Base-by-base conservation (phyloP, 1,139 yeast genomes). In the Zygotorulaspora mrakii region DNA sequence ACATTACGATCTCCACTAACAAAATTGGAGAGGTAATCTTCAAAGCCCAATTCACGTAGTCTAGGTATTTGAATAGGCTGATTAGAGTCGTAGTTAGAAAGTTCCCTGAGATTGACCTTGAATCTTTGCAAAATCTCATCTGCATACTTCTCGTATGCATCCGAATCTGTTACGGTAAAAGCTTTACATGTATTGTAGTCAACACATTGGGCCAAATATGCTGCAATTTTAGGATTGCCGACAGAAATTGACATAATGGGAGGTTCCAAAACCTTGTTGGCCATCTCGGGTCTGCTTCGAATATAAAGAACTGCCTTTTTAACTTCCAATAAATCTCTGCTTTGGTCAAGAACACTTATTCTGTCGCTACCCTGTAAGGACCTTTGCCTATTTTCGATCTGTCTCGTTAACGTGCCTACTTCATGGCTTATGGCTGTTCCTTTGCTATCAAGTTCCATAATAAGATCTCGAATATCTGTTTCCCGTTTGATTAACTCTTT, bases 1-100 rank as follows among this genome's bases (percentile, higher is more conserved):
- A 91, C 95, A n/a, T 76, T 74, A 7, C 63, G 58, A 1, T 96
- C 95, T 0, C 96, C 98, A 1, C 66, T 64, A 1, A 91, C 56
- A 46, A 77, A 77, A 53, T 91, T 96, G 1, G 77, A 64, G 25
- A 88, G 54, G 53, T 76, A 85, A 0, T 95, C 94, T 45, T 85
- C 95, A 60, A 91, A 86, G 0, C 96, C 96, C n/a, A 42, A 36
- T 1, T 50, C 33, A 24, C 50, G 54, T 4, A 88, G 52, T 29
- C 66, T 59, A 6, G 66, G 70, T 6, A 45, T 47, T 0, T 70
- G 39, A 13, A 69, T 40, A 4, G 65, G 64, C 2, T 60, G 62
- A 3, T 47, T 40, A 13, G 62, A 43, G 1, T 49, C 41, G 5
- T 52, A 51, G 6, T 56, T 42, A 14, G 67, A 55, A 18, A 69